Conservation (phyloP, 2,329 filamentous ascomycete genomes). For the Trichophyton verrucosum region DNA sequence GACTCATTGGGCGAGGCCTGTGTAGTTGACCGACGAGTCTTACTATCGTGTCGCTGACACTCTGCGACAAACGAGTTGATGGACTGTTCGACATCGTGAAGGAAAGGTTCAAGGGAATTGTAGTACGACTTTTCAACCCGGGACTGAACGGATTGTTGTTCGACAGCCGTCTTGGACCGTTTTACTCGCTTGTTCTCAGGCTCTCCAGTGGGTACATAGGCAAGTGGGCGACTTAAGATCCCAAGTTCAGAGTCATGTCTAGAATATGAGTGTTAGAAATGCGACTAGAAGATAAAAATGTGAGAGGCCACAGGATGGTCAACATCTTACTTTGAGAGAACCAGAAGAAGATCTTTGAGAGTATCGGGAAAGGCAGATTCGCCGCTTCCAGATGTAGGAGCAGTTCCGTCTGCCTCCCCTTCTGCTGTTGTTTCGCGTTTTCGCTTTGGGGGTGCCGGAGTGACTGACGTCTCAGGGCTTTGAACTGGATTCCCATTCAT, state of each 20-base stretch:
- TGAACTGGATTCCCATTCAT: slow-evolving; percentile 21
- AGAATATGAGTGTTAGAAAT: slow-evolving; percentile 15
- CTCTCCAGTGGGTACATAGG: slow-evolving; percentile 23
- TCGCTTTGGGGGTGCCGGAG: slow-evolving; percentile 30
- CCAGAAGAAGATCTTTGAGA: slow-evolving; percentile 25
- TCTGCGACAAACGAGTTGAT: slow-evolving; percentile 27
- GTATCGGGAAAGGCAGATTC: slow-evolving; percentile 25
- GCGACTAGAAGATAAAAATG: not conserved
- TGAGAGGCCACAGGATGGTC: not conserved
- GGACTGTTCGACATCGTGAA: slow-evolving; percentile 32
- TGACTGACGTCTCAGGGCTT: slow-evolving; percentile 19
- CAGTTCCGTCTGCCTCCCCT: slow-evolving; percentile 15
- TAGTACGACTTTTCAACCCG: slow-evolving; percentile 29
- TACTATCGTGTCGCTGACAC: slow-evolving; percentile 18
- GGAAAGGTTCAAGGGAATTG: slow-evolving; percentile 30
- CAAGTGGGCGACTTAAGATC: slow-evolving; percentile 30
- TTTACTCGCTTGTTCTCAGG: slow-evolving; percentile 34
- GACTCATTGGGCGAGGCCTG: slow-evolving; percentile 20
- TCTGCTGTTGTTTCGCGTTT: slow-evolving; percentile 25
- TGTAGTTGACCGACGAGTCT: slow-evolving; percentile 19
- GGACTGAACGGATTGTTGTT: slow-evolving; percentile 25
- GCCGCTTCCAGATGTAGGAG: slow-evolving; percentile 7
- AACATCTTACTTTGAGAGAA: slow-evolving; percentile 21
- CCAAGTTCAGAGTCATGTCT: slow-evolving; percentile 35
- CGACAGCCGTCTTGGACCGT: slow-evolving; percentile 19